A percentile compares a stretch with the other conserved stretches of the same genome.
phyloP scores from a whole-genome alignment of 1,139 yeast species.

The Yamadazyma oceani region DNA sequence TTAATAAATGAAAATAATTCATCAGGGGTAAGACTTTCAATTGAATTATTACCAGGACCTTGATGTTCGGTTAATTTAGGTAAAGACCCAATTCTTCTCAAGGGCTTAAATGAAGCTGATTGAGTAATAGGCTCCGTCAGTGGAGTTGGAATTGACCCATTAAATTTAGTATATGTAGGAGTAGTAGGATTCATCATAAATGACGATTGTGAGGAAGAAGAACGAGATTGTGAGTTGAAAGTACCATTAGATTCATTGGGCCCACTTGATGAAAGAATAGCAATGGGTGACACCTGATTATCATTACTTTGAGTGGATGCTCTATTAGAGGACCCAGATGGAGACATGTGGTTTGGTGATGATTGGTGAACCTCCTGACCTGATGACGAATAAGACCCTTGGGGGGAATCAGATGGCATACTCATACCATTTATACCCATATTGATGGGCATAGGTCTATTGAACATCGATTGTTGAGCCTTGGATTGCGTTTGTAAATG shows the following conservation, averaged over 20 bases:
- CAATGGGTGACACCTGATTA: neutral
- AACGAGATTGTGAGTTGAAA: neutral
- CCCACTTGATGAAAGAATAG: constrained; percentile 1
- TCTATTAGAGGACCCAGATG: neutral
- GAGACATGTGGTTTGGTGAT: neutral
- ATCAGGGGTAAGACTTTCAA: constrained; percentile 19
- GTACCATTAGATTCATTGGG: neutral
- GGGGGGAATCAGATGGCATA: too few species aligned
- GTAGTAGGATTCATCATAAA: constrained; percentile 1
- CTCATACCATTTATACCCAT: too few species aligned
- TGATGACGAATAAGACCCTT: neutral
- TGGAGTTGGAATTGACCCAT: constrained; percentile 11
- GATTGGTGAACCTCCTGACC: neutral
- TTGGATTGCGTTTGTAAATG: too few species aligned
- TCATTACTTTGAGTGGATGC: neutral
- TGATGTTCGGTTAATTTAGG: constrained; percentile 9
- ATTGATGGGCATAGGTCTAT: too few species aligned
- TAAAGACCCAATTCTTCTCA: constrained; percentile 6
- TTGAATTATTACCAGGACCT: constrained; percentile 12
- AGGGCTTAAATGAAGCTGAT: constrained; percentile 2
- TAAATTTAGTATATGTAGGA: neutral
- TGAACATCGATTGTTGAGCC: too few species aligned
- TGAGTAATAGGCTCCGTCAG: constrained; percentile 9
- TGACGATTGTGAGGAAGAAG: constrained; percentile 1
- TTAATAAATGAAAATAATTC: constrained; percentile 12